These are phyloP conservation scores for Aspergillus brasiliensis DNA, from an alignment of 2,329 filamentous ascomycete genomes.

Conservation along the genomic window DNA sequence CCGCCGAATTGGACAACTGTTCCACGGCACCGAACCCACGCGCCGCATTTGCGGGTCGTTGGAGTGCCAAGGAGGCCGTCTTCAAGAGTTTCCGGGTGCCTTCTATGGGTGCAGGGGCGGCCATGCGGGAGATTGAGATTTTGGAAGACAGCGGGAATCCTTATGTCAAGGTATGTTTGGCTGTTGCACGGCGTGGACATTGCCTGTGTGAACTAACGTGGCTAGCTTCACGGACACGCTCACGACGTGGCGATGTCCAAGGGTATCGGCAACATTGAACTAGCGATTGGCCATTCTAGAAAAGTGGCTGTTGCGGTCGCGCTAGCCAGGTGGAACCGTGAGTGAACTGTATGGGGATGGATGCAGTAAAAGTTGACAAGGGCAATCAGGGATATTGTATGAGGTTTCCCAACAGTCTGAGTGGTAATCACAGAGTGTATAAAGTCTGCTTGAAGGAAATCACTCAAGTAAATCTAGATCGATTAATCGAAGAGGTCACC, in stretches of 20 bases:
- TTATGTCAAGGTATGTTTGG: slow-evolving; percentile 12
- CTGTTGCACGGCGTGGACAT: neutral
- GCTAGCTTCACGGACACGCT: slow-evolving; percentile 15
- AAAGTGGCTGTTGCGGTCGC: slow-evolving; percentile 14
- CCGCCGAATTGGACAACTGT: slow-evolving; percentile 82
- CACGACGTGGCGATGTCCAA: slow-evolving; percentile 11
- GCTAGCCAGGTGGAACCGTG: slow-evolving; percentile 2
- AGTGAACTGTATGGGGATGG: neutral
- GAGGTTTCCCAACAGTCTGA: too few species aligned
- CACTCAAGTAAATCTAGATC: too few species aligned
- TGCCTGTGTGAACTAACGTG: neutral
- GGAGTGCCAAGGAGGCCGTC: slow-evolving; percentile 82
- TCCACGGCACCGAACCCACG: slow-evolving; percentile 73
- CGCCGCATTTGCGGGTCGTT: slow-evolving; percentile 79
- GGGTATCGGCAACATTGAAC: slow-evolving; percentile 11
- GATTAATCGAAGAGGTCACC: too few species aligned
- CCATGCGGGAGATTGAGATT: slow-evolving; percentile 22
- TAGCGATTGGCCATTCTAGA: slow-evolving; percentile 15
- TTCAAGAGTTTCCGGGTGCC: slow-evolving; percentile 21
- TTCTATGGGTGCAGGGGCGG: slow-evolving; percentile 13
- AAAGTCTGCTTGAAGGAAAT: too few species aligned
- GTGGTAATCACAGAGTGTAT: too few species aligned
- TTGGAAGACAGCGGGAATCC: slow-evolving; percentile 13
- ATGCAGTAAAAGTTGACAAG: too few species aligned
- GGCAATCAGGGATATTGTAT: too few species aligned